Evolutionary conservation across 768 basidiomycete species (phyloP).

Genomic region (Suillus plorans): DNA sequence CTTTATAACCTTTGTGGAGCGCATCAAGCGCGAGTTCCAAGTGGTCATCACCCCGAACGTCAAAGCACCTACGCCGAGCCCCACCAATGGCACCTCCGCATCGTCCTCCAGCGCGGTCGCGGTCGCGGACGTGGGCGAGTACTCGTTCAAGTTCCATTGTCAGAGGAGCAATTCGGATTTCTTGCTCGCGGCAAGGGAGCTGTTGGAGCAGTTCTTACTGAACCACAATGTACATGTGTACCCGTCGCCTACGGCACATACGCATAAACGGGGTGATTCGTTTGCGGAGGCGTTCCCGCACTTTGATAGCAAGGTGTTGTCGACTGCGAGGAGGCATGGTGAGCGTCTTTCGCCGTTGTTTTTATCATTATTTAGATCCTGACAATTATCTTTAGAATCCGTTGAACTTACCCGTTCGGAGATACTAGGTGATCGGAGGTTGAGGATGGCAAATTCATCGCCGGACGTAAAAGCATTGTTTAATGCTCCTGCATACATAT

Average conservation of each 20-base stretch:
- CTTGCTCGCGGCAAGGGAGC: slow-evolving; percentile 84
- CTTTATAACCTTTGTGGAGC: slow-evolving; percentile 82
- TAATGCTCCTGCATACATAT: slow-evolving; percentile 81
- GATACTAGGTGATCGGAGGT: slow-evolving; percentile 67
- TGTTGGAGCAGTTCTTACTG: slow-evolving; percentile 88
- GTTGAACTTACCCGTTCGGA: slow-evolving; percentile 72
- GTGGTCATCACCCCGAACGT: slow-evolving; percentile 86
- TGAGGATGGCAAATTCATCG: slow-evolving; percentile 85
- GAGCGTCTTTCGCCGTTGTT: slow-evolving; percentile 39
- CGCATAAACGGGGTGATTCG: slow-evolving; percentile 85
- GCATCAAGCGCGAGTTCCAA: slow-evolving; percentile 91
- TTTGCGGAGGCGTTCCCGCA: slow-evolving; percentile 96
- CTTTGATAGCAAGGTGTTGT: slow-evolving; percentile 92
- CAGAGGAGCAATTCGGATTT: slow-evolving; percentile 95
- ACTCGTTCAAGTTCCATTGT: slow-evolving; percentile 93
- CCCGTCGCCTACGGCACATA: slow-evolving; percentile 74
- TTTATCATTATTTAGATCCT: slow-evolving; percentile 16
- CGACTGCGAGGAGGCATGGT: slow-evolving; percentile 72
- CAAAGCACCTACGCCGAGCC: slow-evolving; percentile 41
- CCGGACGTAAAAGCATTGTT: slow-evolving; percentile 96
- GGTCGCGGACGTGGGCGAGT: slow-evolving; percentile 48
- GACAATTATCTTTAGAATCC: slow-evolving; percentile 50
- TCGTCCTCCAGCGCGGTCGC: slow-evolving; percentile 25
- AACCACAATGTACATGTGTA: slow-evolving; percentile 83
- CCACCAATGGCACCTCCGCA: slow-evolving; percentile 47